Percentiles rank a stretch among this genome's conserved stretches.
Evolutionary conservation across 352 stramenopile genomes (phyloP).

Genomic region (Pythium angustatum): DNA sequence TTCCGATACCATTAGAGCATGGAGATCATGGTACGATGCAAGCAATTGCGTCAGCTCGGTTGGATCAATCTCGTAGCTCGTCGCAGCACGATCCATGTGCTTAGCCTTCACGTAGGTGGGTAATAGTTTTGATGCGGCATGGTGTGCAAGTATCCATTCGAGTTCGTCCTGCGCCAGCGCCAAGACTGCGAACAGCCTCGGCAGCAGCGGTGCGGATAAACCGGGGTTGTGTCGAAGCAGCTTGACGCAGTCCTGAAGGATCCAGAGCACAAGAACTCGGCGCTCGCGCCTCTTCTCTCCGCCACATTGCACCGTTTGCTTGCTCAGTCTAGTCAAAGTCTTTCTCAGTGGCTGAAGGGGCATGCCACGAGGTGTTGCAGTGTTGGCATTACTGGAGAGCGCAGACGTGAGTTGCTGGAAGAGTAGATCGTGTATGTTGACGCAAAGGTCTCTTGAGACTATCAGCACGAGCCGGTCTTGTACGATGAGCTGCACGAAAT

Average conservation of each 20-base stretch:
- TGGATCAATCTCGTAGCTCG: constrained; percentile 20
- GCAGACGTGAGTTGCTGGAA: constrained; percentile 53
- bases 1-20: constrained; percentile 2
- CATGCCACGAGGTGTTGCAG: neutral
- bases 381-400: constrained; percentile 23
- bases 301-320: constrained; percentile 44
- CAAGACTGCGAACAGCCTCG: constrained; percentile 43
- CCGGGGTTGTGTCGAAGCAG: constrained; percentile 45
- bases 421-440: constrained; percentile 62
- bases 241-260: constrained; percentile 36
- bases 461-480: constrained; percentile 49
- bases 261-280: constrained; percentile 41
- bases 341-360: constrained; percentile 39
- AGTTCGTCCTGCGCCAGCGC: constrained; percentile 43
- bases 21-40: constrained; percentile 9
- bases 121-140: constrained; percentile 31
- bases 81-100: constrained; percentile 40
- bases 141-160: constrained; percentile 55
- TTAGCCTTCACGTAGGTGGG: constrained; percentile 52
- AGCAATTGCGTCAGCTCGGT: constrained; percentile 7
- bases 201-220: constrained; percentile 47
- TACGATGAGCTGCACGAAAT: constrained; percentile 55
- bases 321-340: constrained; percentile 42
- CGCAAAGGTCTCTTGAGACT: constrained; percentile 42
- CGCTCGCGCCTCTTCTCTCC: constrained; percentile 40